These are phyloP conservation scores for Aphanomyces stellatus DNA, from an alignment of 352 stramenopile species.

Conservation along the genomic window DNA sequence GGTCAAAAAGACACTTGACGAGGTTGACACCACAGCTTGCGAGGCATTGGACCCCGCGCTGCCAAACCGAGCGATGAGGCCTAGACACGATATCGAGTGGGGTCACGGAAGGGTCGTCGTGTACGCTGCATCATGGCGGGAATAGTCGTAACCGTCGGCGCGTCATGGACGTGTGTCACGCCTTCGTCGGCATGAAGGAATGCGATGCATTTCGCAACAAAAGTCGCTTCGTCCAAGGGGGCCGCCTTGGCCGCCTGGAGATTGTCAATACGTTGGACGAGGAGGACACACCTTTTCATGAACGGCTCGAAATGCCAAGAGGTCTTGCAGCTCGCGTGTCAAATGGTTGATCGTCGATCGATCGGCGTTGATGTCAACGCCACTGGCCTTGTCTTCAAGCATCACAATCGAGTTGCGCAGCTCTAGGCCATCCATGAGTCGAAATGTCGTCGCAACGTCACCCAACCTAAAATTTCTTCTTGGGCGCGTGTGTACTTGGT, in stretches of 20 bases:
- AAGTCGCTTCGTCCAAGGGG: background rate
- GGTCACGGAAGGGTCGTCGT: too few relatives aligned
- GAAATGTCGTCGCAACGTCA: background rate
- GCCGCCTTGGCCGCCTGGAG: background rate
- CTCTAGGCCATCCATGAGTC: constrained; percentile 27
- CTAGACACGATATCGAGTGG: too few relatives aligned
- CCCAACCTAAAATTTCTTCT: constrained; percentile 38
- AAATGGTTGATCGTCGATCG: constrained; percentile 56
- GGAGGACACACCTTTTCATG: too few relatives aligned
- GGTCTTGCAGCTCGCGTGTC: constrained; percentile 45
- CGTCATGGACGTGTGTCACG: background rate
- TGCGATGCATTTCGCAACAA: background rate
- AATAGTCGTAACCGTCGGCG: background rate
- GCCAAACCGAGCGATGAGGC: too few relatives aligned
- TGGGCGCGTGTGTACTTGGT: constrained; percentile 57
- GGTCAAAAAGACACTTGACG: background rate
- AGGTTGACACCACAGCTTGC: background rate
- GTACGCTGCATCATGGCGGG: background rate
- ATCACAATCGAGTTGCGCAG: constrained; percentile 54
- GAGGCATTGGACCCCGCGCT: too few relatives aligned
- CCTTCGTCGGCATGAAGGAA: background rate
- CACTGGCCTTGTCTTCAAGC: constrained; percentile 60
- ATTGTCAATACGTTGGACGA: background rate
- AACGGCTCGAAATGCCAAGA: constrained; percentile 17
- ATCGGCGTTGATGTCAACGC: constrained; percentile 52